These are phyloP conservation scores for Stachybotrys echinatus DNA, from an alignment of 2,329 filamentous ascomycete genomes.

Conservation along the genomic window DNA sequence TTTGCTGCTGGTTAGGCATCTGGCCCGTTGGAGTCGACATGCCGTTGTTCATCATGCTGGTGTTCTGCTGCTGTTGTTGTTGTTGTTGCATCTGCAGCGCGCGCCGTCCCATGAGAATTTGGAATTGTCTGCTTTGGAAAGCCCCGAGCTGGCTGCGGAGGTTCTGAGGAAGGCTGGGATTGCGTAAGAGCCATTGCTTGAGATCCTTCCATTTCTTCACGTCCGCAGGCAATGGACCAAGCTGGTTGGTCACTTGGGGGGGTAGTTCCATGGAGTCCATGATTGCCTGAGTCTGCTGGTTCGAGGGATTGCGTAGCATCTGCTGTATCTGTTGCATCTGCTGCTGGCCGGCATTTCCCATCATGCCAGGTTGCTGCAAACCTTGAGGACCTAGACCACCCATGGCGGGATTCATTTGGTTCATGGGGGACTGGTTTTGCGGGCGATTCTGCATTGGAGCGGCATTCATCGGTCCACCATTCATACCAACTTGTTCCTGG, in stretches of 20 bases:
- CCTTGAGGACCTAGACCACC: conserved; percentile 19
- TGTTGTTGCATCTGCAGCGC: conserved; percentile 20
- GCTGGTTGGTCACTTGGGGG: conserved; percentile 21
- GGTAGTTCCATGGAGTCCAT: conserved; percentile 47
- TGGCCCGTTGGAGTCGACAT: conserved; percentile 17
- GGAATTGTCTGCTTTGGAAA: conserved; percentile 36
- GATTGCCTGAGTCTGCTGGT: conserved; percentile 28
- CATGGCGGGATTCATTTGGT: conserved; percentile 25
- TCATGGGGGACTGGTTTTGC: conserved; percentile 17
- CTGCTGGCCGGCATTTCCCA: conserved; percentile 18
- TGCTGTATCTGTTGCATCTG: conserved; percentile 16
- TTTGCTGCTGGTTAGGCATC: conserved; percentile 17
- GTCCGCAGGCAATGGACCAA: conserved; percentile 30
- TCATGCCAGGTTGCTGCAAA: conserved; percentile 21
- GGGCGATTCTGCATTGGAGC: conserved; percentile 25
- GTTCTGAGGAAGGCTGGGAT: conserved; percentile 24
- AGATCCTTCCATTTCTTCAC: conserved; percentile 46
- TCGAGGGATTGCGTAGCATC: conserved; percentile 19
- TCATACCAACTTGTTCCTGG: conserved; percentile 27
- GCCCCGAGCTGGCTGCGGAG: conserved; percentile 24
- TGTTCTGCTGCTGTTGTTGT: conserved; percentile 16
- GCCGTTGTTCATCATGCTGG: conserved; percentile 12
- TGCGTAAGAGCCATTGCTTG: conserved; percentile 34
- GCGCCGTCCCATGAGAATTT: conserved; percentile 22
- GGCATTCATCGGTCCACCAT: conserved; percentile 21